Evolutionary conservation across 2,329 filamentous ascomycete species (phyloP).

Genomic region (Blastomyces percursus): DNA sequence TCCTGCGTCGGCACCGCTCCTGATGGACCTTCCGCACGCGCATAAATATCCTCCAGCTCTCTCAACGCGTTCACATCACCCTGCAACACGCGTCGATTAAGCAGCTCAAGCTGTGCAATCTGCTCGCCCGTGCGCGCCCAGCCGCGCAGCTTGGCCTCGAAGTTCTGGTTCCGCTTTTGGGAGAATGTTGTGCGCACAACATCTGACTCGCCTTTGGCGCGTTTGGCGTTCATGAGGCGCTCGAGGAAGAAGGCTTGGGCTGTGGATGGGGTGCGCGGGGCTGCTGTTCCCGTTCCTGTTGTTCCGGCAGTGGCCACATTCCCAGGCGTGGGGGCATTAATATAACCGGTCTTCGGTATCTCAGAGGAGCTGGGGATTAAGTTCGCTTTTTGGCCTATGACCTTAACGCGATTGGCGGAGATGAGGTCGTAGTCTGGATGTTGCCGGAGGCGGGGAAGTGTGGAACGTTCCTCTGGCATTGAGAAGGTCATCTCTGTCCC

Average conservation of each 20-base stretch:
- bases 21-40: not conserved
- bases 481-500: constrained; percentile 74
- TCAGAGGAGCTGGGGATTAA: constrained; percentile 39
- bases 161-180: constrained; percentile 23
- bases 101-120: constrained; percentile 25
- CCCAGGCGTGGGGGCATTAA: not conserved
- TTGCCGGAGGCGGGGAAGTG: constrained; percentile 37
- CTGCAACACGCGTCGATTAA: constrained; percentile 27
- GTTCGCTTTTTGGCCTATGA: constrained; percentile 55
- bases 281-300: not conserved
- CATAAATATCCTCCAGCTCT: constrained; percentile 29
- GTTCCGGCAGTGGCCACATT: not conserved
- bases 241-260: constrained; percentile 50
- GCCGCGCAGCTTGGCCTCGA: constrained; percentile 24
- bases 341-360: not conserved
- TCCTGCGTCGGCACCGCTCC: not conserved
- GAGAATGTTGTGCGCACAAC: constrained; percentile 51
- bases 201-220: constrained; percentile 53
- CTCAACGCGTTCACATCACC: constrained; percentile 29
- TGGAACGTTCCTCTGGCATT: constrained; percentile 36
- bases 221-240: constrained; percentile 54
- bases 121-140: constrained; percentile 32
- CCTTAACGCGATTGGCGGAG: constrained; percentile 57
- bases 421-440: constrained; percentile 54
- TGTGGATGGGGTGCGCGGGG: constrained; percentile 20